Evolutionary conservation across 2,329 filamentous ascomycete genomes (phyloP), one percentile per base, ranked within the genome.

Genomic region (Arthrobotrys pseudoclavata): DNA sequence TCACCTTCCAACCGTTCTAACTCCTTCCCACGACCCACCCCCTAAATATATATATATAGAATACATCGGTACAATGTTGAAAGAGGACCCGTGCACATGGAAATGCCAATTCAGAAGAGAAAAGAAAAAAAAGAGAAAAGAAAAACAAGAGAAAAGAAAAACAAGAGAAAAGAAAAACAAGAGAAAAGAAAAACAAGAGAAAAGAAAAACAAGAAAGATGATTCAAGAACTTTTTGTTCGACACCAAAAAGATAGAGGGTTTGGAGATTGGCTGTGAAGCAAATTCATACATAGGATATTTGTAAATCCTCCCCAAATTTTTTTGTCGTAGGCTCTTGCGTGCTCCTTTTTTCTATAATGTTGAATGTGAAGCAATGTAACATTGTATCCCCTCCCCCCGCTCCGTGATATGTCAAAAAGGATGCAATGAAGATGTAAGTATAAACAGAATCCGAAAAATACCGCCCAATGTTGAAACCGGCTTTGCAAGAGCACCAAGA

Each of bases 1-100:
- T 18, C 45, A 45, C 26, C 31, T 40, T 20, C 9, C 47, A 20
- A 34, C 62, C 26, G 29, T 66, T 29, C 52, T 5, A 48, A 48
- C 68, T 47, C 57, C 24, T 61, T 24, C 42, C 40, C 42, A 31
- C 13, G 18, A 15, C 13, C 22, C 18, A 15, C 47, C 47, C 47
- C 42, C n/a, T n/a, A n/a, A 10, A 15, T 47, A 34, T 48, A 63
- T 69, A n/a, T 47, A 37, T 55, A 62, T 76, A 76, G 40, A 70
- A 69, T 69, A 70, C 71, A 76, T 61, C 60, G 66, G 71, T 76
- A 64, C 40, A 69, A 76, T 76, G 71, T 76, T 76, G 71, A 76
- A 63, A 63, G 60, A 63, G 69, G 69, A 69, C 63, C 62, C 70
- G 37, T 60, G 40, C 66, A 69, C 34, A 64, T 48, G 45, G 10